phyloP scores from a whole-genome alignment of 768 basidiomycete species.

The Leccinum boreale region DNA sequence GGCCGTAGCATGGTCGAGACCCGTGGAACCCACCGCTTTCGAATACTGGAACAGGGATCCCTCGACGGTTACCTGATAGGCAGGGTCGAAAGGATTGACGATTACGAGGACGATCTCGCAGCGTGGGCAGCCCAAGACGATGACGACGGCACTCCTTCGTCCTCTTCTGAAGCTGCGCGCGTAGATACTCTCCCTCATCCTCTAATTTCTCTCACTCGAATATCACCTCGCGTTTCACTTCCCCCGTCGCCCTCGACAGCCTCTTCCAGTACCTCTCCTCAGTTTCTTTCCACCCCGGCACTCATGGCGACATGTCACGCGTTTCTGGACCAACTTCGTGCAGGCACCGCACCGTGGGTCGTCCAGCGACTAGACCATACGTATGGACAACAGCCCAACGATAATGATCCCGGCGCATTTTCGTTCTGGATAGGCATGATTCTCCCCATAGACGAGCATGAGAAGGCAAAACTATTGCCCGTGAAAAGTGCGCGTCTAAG shows the following conservation, averaged over 20 bases:
- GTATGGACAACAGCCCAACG: constrained; percentile 70
- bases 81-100: constrained; percentile 60
- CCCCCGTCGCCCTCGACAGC: constrained; percentile 3
- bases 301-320: constrained; percentile 54
- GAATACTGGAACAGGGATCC: constrained; percentile 77
- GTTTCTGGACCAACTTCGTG: constrained; percentile 58
- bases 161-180: constrained; percentile 7
- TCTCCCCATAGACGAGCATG: constrained; percentile 87
- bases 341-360: constrained; percentile 89
- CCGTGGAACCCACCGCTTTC: constrained; percentile 69
- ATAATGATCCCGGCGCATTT: constrained; percentile 61
- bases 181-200: constrained; percentile 11
- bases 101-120: constrained; percentile 34
- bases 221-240: constrained; percentile 10
- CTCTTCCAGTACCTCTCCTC: constrained; percentile 1
- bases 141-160: constrained; percentile 1
- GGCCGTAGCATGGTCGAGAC: constrained; percentile 87
- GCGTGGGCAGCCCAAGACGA: constrained; percentile 23
- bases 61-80: constrained; percentile 91
- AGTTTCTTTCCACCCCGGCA: constrained; percentile 18
- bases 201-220: constrained; percentile 14
- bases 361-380: constrained; percentile 80
- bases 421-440: constrained; percentile 90
- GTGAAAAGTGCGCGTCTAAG: constrained; percentile 76
- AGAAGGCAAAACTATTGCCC: constrained; percentile 84